Evolutionary conservation across 805 yeast genomes (phyloP), one percentile per base, ranked within the genome.

Genomic region (Candida oleophila): DNA sequence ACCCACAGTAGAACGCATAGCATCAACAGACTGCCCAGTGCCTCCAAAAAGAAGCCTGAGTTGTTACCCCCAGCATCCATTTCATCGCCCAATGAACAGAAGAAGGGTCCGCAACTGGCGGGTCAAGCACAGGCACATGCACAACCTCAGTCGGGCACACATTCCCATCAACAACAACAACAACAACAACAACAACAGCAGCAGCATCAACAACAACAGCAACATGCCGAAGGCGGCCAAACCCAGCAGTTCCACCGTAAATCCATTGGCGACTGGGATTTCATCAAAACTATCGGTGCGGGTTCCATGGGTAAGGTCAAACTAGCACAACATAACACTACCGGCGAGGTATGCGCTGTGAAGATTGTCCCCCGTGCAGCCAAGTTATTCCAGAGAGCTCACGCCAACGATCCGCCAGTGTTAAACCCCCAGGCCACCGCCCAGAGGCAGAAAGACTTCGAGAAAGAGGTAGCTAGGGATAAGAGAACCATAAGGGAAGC

Each of bases 261-360:
- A 49, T 78, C 96, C 3, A 85, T 92, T 45, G 99, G 98, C 12
- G 97, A 94, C 54, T 92, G 99, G 99, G 96, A 89, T 56, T 91
- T 92, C 56, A 77, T 88, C 48, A 89, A 89, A 66, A 90, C 97
- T 2, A 87, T 94, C 40, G 99, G 99, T 38, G 96, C 98, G 2
- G 99, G 99, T 2, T 89, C 97, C 0, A 94, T 94, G 99, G 99
- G 99, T 49, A 95, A 92, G 65, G 99, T 94, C 42, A 94, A 94
- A 68, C 74, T 94, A 35, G 98, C 98, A 1, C 84, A 82, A 57
- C 96, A 91, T 69, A 80, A 87, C 54, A 66, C 81, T 32, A 89
- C 97, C 1, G 81, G 79, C 49, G 91, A 88, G 55, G 77, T 89
- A 12, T 92, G 97, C 68, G 96, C 95, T 0, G 91, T 92, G 22